Percentiles rank a stretch among this genome's conserved stretches.
These are phyloP conservation scores for Talaromyces rugulosus DNA, from an alignment of 2,329 filamentous ascomycete species.

Conservation along the genomic window DNA sequence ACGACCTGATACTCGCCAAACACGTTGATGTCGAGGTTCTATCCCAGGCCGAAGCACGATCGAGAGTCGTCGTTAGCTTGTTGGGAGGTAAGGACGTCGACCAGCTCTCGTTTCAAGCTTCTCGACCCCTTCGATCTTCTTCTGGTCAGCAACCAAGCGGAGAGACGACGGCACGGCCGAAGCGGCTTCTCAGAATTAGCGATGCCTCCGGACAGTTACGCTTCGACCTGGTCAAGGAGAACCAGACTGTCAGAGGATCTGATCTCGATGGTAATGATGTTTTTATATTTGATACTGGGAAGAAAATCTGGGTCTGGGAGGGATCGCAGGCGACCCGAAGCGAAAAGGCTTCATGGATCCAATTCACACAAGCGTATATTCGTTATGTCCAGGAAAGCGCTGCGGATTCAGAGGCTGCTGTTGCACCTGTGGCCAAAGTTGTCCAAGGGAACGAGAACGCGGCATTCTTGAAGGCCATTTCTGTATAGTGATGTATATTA, in stretches of 20 bases:
- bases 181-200: slow-evolving; percentile 55
- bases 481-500: slow-evolving; percentile 3
- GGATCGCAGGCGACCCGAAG: slow-evolving; percentile 53
- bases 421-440: slow-evolving; percentile 15
- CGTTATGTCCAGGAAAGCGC: slow-evolving; percentile 4
- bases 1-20: slow-evolving; percentile 54
- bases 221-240: slow-evolving; percentile 58
- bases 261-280: slow-evolving; percentile 59
- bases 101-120: slow-evolving; percentile 38
- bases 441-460: slow-evolving; percentile 9
- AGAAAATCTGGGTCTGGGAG: slow-evolving; percentile 63
- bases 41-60: slow-evolving; percentile 50
- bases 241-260: slow-evolving; percentile 37
- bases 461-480: slow-evolving; percentile 7
- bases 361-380: slow-evolving; percentile 5
- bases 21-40: slow-evolving; percentile 62
- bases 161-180: slow-evolving; percentile 20
- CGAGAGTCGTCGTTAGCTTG: slow-evolving; percentile 53
- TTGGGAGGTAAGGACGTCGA: slow-evolving; percentile 48
- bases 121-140: slow-evolving; percentile 38
- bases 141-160: slow-evolving; percentile 3
- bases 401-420: slow-evolving; percentile 10
- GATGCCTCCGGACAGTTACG: slow-evolving; percentile 53
- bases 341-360: slow-evolving; percentile 57
- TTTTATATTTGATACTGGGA: slow-evolving; percentile 59